Evolutionary conservation across 1,284 basidiomycete species (phyloP).

Genomic region (Peniophora sp.): DNA sequence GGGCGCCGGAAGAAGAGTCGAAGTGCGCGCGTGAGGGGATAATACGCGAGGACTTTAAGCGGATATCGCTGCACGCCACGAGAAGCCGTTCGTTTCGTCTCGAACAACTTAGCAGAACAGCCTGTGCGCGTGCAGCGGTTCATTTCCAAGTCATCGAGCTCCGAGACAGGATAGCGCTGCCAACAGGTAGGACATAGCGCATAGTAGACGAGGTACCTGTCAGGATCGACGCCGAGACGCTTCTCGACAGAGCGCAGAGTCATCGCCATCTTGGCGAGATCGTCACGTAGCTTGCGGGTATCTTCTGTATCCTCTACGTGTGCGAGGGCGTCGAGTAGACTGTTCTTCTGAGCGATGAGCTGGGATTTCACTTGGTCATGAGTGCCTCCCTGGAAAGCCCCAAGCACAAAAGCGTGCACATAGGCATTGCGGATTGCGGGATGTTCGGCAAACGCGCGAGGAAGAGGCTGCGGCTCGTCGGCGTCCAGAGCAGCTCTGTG

Average conservation of each 20-base stretch:
- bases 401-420: too few species aligned
- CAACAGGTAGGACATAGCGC: not conserved
- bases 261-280: not conserved
- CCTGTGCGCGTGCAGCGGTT: not conserved
- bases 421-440: too few species aligned
- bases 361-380: too few species aligned
- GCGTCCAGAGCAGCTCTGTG: too few species aligned
- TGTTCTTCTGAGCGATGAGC: too few species aligned
- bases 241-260: not conserved
- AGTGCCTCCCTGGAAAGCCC: too few species aligned
- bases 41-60: not conserved
- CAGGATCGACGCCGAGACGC: not conserved
- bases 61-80: not conserved
- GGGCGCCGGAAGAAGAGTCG: not conserved
- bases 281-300: not conserved
- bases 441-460: too few species aligned
- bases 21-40: not conserved
- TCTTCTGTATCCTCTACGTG: too few species aligned
- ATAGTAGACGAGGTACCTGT: not conserved
- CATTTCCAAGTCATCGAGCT: not conserved
- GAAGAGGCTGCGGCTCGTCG: too few species aligned
- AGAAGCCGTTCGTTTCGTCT: not conserved
- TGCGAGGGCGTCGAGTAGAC: too few species aligned
- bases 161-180: not conserved
- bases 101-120: not conserved